A percentile compares a stretch with the other conserved stretches of the same genome.
phyloP scores from a whole-genome alignment of 176 grass and related monocot genomes.

The Phoenix dactylifera region DNA sequence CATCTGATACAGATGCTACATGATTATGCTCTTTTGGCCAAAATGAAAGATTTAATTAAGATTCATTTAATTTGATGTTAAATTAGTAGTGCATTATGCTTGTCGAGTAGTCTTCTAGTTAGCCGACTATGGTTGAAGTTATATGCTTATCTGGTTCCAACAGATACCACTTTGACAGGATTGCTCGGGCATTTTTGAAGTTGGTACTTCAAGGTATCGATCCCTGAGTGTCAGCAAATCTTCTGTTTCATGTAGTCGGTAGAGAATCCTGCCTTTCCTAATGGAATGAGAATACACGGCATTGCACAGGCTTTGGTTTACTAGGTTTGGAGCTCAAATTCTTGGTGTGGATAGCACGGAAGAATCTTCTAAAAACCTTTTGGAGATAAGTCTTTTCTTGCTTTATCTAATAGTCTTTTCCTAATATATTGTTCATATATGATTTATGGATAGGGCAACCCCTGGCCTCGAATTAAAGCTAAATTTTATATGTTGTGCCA shows the following conservation, averaged over 20 bases:
- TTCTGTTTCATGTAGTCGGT: conserved; percentile 98
- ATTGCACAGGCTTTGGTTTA: conserved; percentile 52
- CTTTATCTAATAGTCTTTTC: background rate
- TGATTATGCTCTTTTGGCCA: too few species aligned
- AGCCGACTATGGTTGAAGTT: too few species aligned
- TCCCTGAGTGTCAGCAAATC: conserved; percentile 55
- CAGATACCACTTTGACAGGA: conserved; percentile 87
- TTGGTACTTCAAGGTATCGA: conserved; percentile 94
- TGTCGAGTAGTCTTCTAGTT: too few species aligned
- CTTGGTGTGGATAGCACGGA: conserved; percentile 64
- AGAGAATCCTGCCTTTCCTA: conserved; percentile 71
- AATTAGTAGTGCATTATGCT: too few species aligned
- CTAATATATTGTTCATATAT: background rate
- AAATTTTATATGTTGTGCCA: too few species aligned
- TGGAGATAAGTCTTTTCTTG: conserved; percentile 60
- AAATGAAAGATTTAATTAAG: too few species aligned
- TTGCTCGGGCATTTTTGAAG: conserved; percentile 60
- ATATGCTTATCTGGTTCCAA: background rate
- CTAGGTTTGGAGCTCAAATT: conserved; percentile 76
- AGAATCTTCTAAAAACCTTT: too few species aligned
- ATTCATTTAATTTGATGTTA: too few species aligned
- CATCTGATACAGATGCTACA: too few species aligned
- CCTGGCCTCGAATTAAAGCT: too few species aligned
- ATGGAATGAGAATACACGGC: conserved; percentile 49
- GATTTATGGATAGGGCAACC: too few species aligned